Percentiles rank a stretch among this genome's conserved stretches.
Conservation (phyloP, 139 green algal genomes). For the Microglena sp. region DNA sequence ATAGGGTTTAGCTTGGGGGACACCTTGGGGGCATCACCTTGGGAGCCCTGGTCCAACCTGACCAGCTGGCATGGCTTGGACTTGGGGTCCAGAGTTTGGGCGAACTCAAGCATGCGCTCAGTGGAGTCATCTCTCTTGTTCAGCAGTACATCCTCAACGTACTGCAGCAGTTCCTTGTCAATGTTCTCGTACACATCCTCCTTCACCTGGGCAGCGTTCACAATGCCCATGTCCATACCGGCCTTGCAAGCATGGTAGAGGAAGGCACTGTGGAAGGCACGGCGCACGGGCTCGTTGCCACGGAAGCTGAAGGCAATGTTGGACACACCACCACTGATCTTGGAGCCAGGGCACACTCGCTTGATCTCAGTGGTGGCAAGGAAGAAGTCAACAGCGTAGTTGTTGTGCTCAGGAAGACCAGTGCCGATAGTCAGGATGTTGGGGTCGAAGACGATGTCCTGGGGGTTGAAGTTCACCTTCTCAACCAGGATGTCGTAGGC, state of each 20-base stretch:
- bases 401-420: constrained; percentile 95
- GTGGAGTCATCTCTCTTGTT: constrained; percentile 67
- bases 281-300: constrained; percentile 90
- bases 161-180: constrained; percentile 94
- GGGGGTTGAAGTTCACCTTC: constrained; percentile 84
- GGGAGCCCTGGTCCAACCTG: constrained; percentile 18
- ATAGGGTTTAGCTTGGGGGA: constrained; percentile 42
- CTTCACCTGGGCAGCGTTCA: constrained; percentile 89
- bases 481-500: constrained; percentile 94
- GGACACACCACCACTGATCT: constrained; percentile 93
- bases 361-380: constrained; percentile 87
- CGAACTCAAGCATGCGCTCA: constrained; percentile 73
- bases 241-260: constrained; percentile 87
- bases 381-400: constrained; percentile 99
- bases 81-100: constrained; percentile 24
- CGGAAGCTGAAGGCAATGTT: constrained; percentile 99
- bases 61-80: constrained; percentile 15
- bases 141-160: constrained; percentile 96
- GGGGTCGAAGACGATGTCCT: constrained; percentile 99
- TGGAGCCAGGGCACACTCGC: constrained; percentile 81
- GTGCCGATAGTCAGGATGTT: constrained; percentile 98
- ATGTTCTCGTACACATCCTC: constrained; percentile 92
- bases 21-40: constrained; percentile 18
- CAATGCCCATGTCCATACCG: constrained; percentile 99
- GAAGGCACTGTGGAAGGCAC: constrained; percentile 90